Evolutionary conservation across 116 monocot species (phyloP), one percentile per base, ranked within the genome.

Genomic region (Papilionanthe hybrid): DNA sequence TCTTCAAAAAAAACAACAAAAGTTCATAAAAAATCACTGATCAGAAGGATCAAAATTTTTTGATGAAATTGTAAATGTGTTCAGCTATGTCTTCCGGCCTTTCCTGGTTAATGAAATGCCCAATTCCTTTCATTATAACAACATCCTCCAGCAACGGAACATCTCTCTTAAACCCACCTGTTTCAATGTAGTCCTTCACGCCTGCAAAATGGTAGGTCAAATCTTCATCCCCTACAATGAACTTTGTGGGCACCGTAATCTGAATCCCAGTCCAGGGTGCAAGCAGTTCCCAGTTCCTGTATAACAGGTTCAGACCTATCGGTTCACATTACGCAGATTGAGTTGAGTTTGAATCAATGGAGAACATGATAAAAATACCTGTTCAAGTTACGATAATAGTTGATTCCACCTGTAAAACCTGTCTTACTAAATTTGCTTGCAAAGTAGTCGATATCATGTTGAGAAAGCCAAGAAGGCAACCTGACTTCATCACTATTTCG

Each of bases 391-490:
- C 91, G 76, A 66, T 89, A 92, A 72, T 92, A 92, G 78, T 92
- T 89, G 41, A 92, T 4, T 50, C 55, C 79, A 25, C 85, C 85
- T 1, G 87, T 77, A 72, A 92, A 90, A 3, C 90, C 92, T 10
- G 83, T 75, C 74, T 87, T 85, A 55, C 83, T 85, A 32, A 80
- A 92, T 57, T 85, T 82, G 78, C 78, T 76, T 19, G 74, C 67
- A 49, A 77, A 91, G 48, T 91, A 91, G 13, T 77, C 58, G 72
- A 93, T 6, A 10, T 92, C 92, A 22, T 92, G 87, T 73, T 89
- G 78, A 11, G 89, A 78, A 1, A 86, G 37, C 83, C 82, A 83
- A 63, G 50, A 67, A 18, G 84, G 84, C 77, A 83, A 76, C 17
- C 69, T 15, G 20, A 50, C 28, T 3, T 72, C 15, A 2, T 53